Conservation (phyloP, 352 stramenopile species). For the Globisporangium takayamanum region DNA sequence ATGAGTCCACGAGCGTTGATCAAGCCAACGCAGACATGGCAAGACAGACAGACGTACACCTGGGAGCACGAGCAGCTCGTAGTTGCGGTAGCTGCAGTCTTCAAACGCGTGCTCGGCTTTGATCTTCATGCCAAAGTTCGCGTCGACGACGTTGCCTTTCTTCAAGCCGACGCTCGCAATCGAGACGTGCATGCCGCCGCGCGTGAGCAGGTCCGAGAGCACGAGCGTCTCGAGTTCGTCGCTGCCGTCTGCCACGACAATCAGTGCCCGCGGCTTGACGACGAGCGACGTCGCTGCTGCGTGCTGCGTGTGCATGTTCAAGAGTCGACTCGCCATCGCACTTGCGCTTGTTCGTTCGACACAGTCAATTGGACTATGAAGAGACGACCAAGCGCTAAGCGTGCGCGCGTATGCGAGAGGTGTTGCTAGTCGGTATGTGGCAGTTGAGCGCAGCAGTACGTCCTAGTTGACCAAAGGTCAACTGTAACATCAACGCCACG, state of each 20-base stretch:
- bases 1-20: background rate
- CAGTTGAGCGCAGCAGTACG: constrained; percentile 1
- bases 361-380: background rate
- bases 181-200: constrained; percentile 50
- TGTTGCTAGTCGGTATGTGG: background rate
- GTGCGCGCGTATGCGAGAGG: too few relatives aligned
- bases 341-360: background rate
- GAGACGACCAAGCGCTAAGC: background rate
- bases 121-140: constrained; percentile 53
- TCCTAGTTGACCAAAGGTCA: too few relatives aligned
- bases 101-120: constrained; percentile 58
- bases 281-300: constrained; percentile 13
- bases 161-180: constrained; percentile 43
- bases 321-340: constrained; percentile 9
- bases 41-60: constrained; percentile 28
- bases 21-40: background rate
- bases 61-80: constrained; percentile 66
- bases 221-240: constrained; percentile 64
- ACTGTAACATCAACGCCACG: too few relatives aligned
- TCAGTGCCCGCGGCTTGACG: constrained; percentile 55
- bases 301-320: constrained; percentile 4
- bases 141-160: constrained; percentile 57
- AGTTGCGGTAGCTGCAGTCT: constrained; percentile 53
- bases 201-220: constrained; percentile 54
- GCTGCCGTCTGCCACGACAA: constrained; percentile 52